Base-by-base conservation (phyloP, 1,284 basidiomycete species). In the Mycosarcoma mackinlayi region DNA sequence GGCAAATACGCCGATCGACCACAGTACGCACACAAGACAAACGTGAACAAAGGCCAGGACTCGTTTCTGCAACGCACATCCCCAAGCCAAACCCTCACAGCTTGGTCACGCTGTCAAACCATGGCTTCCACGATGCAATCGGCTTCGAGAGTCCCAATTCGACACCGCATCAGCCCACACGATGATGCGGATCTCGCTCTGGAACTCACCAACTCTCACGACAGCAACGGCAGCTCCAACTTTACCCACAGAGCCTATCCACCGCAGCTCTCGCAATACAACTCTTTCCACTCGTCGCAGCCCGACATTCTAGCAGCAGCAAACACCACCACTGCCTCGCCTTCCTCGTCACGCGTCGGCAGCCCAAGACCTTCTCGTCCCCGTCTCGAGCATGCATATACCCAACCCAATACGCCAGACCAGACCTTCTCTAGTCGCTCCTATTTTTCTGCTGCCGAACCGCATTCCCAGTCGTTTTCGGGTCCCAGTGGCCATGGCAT, bases 211-310 rank as follows among this genome's bases (percentile, higher is more conserved):
- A 54, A 52, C 35, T 70, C 67, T 21, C 61, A 64, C 45, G 67
- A 70, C 25, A 61, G 57, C 61, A 64, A 49, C 41, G 49, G 25
- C 45, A 70, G 59, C 48, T 66, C 58, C 55, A 62, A 63, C 51
- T 65, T 65, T 28, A 66, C 63, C 2, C 68, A 66, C 47, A 48
- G 47, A 31, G 56, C 57, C 19, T 50, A 23, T 16, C 54, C 27
- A 2, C 55, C 37, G 45, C n/a, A n/a, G n/a, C 31, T 23, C 55
- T 46, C 31, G 28, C 33, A 34, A 16, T 41, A 40, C 44, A 39
- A 41, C 47, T 62, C 62, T 2, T 44, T 57, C 45, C 46, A 60
- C 14, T 57, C 67, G 18, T 62, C 59, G 1, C 66, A 63, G 25
- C 52, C 66, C 24, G 55, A 61, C 47, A 44, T 62, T n/a, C n/a